A percentile compares a stretch with the other conserved stretches of the same genome.
Evolutionary conservation across 2,329 filamentous ascomycete genomes (phyloP).

Genomic region (Ambrosiella beaveri): DNA sequence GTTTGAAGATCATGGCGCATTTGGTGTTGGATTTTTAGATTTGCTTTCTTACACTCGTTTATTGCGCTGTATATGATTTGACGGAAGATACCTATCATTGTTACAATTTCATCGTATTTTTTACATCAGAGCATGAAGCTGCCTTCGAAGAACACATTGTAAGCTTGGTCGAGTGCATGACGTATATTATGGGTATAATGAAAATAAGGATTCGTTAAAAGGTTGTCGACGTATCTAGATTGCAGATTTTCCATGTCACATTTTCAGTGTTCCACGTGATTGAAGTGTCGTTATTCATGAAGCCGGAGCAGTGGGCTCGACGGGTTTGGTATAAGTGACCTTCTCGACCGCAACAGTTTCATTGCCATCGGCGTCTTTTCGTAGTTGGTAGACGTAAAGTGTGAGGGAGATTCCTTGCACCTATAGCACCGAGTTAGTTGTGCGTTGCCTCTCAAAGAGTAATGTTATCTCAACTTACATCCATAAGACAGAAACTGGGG

Average conservation of each 20-base stretch:
- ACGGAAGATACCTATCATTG: conserved; percentile 8
- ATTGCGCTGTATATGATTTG: conserved; percentile 6
- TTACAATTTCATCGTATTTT: conserved; percentile 7
- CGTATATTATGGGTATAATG: conserved; percentile 13
- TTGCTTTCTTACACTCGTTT: conserved; percentile 2
- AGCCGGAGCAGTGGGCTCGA: conserved; percentile 36
- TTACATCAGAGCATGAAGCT: background rate
- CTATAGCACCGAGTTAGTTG: conserved; percentile 26
- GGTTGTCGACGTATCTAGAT: conserved; percentile 8
- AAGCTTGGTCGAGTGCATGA: background rate
- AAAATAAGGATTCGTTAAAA: background rate
- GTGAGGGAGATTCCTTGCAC: conserved; percentile 93
- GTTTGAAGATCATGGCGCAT: conserved; percentile 1
- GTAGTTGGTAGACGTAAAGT: conserved; percentile 80
- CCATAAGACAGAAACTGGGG: conserved; percentile 94
- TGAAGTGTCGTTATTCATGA: conserved; percentile 21
- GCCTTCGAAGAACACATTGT: background rate
- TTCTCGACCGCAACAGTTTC: conserved; percentile 75
- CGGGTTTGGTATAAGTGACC: conserved; percentile 68
- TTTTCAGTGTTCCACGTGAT: background rate
- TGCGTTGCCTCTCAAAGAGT: background rate
- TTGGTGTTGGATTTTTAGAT: background rate
- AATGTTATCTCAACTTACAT: conserved; percentile 44
- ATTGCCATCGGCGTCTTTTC: conserved; percentile 57
- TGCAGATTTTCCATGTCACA: conserved; percentile 16